Conservation (phyloP, 129 eudicot genomes). For the Artemisia annua region DNA sequence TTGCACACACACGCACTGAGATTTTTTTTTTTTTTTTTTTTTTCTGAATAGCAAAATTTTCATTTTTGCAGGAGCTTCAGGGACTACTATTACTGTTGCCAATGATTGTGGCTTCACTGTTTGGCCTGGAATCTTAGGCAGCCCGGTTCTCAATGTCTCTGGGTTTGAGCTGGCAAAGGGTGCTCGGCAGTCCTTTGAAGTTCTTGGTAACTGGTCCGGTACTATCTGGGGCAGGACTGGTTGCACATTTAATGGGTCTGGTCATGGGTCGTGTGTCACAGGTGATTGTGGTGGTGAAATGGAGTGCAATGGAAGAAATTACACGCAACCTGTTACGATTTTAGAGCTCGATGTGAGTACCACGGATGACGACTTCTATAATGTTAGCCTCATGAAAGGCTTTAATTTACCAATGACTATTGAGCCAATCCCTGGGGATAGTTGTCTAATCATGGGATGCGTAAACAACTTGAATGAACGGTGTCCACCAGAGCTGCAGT, state of each 20-base stretch:
- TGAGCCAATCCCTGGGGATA: slow-evolving; percentile 35
- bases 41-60: neutral
- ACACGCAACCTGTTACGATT: neutral
- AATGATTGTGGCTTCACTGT: slow-evolving; percentile 18
- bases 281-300: slow-evolving; percentile 30
- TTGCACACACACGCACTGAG: no score
- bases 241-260: slow-evolving; percentile 18
- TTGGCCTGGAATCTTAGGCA: slow-evolving; percentile 17
- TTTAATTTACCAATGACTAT: slow-evolving; percentile 40
- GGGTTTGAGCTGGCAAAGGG: slow-evolving; percentile 25
- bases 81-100: slow-evolving; percentile 9
- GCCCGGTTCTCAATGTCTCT: neutral
- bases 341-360: neutral
- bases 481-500: slow-evolving; percentile 34
- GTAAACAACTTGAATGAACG: slow-evolving; percentile 27
- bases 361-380: neutral
- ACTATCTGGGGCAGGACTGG: slow-evolving; percentile 24
- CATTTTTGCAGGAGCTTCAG: slow-evolving; percentile 25
- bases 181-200: slow-evolving; percentile 14
- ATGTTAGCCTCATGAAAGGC: slow-evolving; percentile 36
- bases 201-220: slow-evolving; percentile 1
- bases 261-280: slow-evolving; percentile 3
- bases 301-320: slow-evolving; percentile 2
- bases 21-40: slow-evolving; percentile 13
- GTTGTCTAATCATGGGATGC: slow-evolving; percentile 30